Percentiles rank a stretch among this genome's conserved stretches.
Conservation (phyloP, 192 early-diverging fungal genomes). For the Kappamyces sp. region DNA sequence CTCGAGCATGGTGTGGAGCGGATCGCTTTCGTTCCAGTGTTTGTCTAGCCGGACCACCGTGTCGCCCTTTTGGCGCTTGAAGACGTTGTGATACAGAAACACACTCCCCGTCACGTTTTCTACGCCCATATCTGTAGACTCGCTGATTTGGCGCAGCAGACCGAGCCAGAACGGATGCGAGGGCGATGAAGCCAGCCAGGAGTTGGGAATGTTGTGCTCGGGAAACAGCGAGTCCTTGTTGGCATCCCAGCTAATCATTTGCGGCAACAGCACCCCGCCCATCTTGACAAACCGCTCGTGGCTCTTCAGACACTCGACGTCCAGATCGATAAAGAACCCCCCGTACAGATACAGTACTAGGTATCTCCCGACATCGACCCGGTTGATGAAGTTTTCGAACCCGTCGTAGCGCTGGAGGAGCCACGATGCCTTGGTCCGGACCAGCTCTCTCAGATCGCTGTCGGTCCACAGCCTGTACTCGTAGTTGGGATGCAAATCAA, state of each 20-base stretch:
- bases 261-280: no score
- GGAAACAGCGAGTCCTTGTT: no score
- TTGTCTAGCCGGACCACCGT: no score
- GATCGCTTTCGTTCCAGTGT: no score
- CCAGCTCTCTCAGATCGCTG: slow-evolving; percentile 17
- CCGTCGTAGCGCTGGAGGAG: slow-evolving; percentile 26
- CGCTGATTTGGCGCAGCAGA: slow-evolving; percentile 9
- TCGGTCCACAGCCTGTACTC: slow-evolving; percentile 34
- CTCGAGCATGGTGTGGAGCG: no score
- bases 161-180: slow-evolving; percentile 34
- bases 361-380: slow-evolving; percentile 29
- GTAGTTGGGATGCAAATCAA: slow-evolving; percentile 17
- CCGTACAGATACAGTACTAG: slow-evolving; percentile 34
- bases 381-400: slow-evolving; percentile 22
- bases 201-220: slow-evolving; percentile 29
- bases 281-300: slow-evolving; percentile 12
- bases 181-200: slow-evolving; percentile 29
- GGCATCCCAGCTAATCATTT: no score
- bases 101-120: no score
- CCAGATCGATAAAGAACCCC: slow-evolving; percentile 36
- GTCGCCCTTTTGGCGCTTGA: no score
- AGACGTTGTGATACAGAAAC: no score
- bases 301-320: slow-evolving; percentile 22
- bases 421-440: slow-evolving; percentile 26
- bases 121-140: no score